These are phyloP conservation scores for Heliamphora exappendiculata DNA, from an alignment of 148 eudicot genomes.

Conservation along the genomic window DNA sequence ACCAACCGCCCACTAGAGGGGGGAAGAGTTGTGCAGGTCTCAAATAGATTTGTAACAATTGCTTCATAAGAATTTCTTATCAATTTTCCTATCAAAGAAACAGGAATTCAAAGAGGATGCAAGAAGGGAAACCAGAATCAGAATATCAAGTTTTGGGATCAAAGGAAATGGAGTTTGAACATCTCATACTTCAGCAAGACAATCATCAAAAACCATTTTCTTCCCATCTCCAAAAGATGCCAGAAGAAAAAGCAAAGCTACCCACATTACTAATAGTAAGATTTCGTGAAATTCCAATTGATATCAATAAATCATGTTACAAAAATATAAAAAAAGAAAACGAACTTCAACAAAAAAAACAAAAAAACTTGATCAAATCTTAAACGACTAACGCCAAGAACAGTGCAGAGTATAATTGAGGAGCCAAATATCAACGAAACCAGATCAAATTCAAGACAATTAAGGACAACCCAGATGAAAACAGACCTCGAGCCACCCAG, in stretches of 20 bases:
- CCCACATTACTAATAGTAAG: not conserved
- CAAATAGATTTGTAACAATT: not conserved
- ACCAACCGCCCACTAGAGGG: not conserved
- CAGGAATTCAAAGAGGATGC: not conserved
- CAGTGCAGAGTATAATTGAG: not conserved
- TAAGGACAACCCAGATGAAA: slow-evolving; percentile 23
- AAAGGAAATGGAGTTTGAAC: not conserved
- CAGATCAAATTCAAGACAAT: slow-evolving; percentile 4
- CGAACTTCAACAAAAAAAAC: not conserved
- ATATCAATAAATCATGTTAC: not conserved
- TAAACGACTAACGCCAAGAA: not conserved
- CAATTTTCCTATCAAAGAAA: not conserved
- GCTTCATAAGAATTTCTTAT: not conserved
- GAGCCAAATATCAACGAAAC: slow-evolving; percentile 6
- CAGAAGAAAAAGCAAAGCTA: slow-evolving; percentile 2
- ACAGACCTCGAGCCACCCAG: not conserved
- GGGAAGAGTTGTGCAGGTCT: not conserved
- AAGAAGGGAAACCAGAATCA: not conserved
- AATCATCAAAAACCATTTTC: not conserved
- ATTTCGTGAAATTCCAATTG: not conserved
- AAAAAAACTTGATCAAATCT: slow-evolving; percentile 12
- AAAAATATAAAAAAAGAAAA: too few relatives aligned
- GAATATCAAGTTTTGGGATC: not conserved
- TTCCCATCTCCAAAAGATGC: not conserved
- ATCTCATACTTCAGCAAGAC: not conserved